Base-by-base conservation (phyloP, 2,329 filamentous ascomycete genomes). In the Penicillium thymicola region DNA sequence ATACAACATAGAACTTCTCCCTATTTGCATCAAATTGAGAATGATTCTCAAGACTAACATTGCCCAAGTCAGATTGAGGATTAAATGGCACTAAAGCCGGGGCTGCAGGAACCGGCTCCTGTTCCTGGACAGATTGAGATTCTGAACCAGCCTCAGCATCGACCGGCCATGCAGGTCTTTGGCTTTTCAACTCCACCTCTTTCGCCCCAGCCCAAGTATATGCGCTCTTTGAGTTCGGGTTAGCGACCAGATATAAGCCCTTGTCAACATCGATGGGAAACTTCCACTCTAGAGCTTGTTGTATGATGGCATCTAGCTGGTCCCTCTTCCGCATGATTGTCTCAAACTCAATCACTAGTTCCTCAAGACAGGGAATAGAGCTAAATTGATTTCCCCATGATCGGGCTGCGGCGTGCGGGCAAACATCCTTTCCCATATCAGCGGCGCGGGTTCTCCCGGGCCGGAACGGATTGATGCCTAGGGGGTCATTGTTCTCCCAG, bases 341-440 rank as follows among this genome's bases (percentile, higher is more conserved):
- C 59, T 71, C 69, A 27, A 71, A 66, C 40, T 72, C 68, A 21
- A 70, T 60, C 23, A 66, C 63, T 5, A 71, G 44, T 18, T 58
- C 60, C 34, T 63, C 52, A 5, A 65, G 52, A 44, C 60, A 58
- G 14, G 58, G 54, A 34, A 60, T 21, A 21, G 58, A 52, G 47
- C 48, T n/a, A 10, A 66, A 50, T 28, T 59, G 55, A 13, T 43
- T 44, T 0, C 48, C 48, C 38, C 48, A 51, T 44, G 28, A 23
- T 9, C 48, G 23, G 6, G 28, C 18, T 18, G 21, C 10, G 16
- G 7, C 21, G 4, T 25, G 8, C 4, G 28, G 21, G 16, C 10
- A 18, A 30, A 14, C 10, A 14, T 16, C 28, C 14, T 14, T 25
- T 6, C 27, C 48, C 48, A 51, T 51, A 13, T 51, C 14, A 14